Evolutionary conservation across 1,284 basidiomycete genomes (phyloP), one percentile per base, ranked within the genome.

Genomic region (Ganoderma sinense): DNA sequence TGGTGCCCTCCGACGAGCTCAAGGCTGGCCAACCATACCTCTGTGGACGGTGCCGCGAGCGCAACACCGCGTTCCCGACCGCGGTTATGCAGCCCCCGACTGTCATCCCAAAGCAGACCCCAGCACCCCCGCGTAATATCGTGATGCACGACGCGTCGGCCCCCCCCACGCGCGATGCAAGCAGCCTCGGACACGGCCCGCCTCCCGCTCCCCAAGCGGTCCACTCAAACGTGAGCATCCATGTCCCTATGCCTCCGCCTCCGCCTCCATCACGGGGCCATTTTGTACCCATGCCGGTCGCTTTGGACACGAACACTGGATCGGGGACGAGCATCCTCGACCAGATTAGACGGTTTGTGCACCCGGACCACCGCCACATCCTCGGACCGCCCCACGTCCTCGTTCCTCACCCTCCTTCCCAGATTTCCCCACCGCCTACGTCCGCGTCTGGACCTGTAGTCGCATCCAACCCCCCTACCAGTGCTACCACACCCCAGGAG

Each of bases 331-430:
- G 29, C 16, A 18, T n/a, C 43, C 18, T 69, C 10, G 65, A 62
- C 13, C 33, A 45, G 10, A 56, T 56, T 6, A 29, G 43, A 18
- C 33, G 29, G 26, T 68, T 69, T 45, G 63, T 73, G 4, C 70
- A 73, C 55, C 72, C 68, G 14, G 68, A 71, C 39, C 68, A 71
- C 31, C 64, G 51, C 14, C 56, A 64, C 10, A 8, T 71, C 11
- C 62, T 71, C 59, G 26, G 55, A 8, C 33, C 4, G 14, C 56
- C 14, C 39, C 62, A 43, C 26, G 45, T 23, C 4, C 23, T 31
- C 18, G 33, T 31, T 39, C n/a, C 39, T 40, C 39, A 39, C 13
- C 39, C 39, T 41, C 39, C 58, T 39, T 26, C n/a, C 8, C 58
- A 48, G 20, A 26, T n/a, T 18, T 31, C 33, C 8, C 33, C 20